Conservation (phyloP, 208 protist species). For the Angomonas desouzai region DNA sequence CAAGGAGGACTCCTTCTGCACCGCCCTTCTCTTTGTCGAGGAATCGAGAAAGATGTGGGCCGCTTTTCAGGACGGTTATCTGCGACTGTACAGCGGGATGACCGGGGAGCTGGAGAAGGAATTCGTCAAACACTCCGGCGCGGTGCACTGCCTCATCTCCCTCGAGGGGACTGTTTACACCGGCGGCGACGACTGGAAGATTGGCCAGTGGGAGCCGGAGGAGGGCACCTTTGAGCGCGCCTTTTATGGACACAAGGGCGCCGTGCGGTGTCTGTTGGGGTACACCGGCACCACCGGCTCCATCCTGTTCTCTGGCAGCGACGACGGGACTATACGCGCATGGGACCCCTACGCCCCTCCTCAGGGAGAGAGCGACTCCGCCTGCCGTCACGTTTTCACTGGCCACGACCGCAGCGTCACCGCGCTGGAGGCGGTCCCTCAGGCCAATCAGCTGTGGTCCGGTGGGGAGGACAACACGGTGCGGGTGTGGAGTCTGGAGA, state of each 20-base stretch:
- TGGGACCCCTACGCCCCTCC: slow-evolving; percentile 66
- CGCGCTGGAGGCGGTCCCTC: slow-evolving; percentile 41
- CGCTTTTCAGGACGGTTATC: slow-evolving; percentile 72
- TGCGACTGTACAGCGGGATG: slow-evolving; percentile 61
- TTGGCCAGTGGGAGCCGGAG: slow-evolving; percentile 54
- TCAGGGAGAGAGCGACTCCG: slow-evolving; percentile 13
- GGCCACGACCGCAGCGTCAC: slow-evolving; percentile 40
- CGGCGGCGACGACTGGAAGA: slow-evolving; percentile 72
- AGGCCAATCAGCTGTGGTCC: slow-evolving; percentile 77
- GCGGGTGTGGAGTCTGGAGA: slow-evolving; percentile 76
- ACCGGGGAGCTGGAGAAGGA: slow-evolving; percentile 39
- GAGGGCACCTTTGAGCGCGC: slow-evolving; percentile 32
- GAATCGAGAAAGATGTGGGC: slow-evolving; percentile 53
- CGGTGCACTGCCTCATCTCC: slow-evolving; percentile 24
- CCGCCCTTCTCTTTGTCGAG: slow-evolving; percentile 51
- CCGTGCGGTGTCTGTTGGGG: slow-evolving; percentile 47
- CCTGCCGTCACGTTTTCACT: slow-evolving; percentile 50
- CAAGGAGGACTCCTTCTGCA: slow-evolving; percentile 52
- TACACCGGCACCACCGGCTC: slow-evolving; percentile 56
- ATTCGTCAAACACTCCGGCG: slow-evolving; percentile 23
- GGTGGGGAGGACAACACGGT: slow-evolving; percentile 74
- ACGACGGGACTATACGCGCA: slow-evolving; percentile 69
- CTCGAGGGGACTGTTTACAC: slow-evolving; percentile 71
- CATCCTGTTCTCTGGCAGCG: slow-evolving; percentile 76
- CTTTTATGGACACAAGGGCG: slow-evolving; percentile 60